Base-by-base conservation (phyloP, 257 asterid species). In the Ehretia macrophylla region DNA sequence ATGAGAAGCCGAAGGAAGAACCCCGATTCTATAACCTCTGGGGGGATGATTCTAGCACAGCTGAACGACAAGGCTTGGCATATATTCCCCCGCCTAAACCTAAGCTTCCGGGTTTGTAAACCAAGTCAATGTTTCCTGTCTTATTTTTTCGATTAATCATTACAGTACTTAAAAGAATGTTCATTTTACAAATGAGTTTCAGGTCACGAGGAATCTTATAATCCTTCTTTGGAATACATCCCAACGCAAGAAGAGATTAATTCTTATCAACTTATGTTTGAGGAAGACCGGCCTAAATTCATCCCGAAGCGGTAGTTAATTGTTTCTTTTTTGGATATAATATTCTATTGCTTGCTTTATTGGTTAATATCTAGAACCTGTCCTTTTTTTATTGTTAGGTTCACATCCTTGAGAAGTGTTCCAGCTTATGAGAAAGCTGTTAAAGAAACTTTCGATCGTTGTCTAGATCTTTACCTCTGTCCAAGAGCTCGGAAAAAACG, bases 161-260 rank as follows among this genome's bases (percentile, higher is more conserved):
- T n/a, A n/a, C 8, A 10, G 8, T 10, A 3, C 16, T 2, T 2
- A 42, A 42, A 60, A 61, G 67, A 22, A 45, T 56, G 44, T 67
- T 68, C 51, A 62, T 63, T 20, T 47, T 21, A 55, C 35, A 45
- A 22, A 64, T 40, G 56, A 53, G 22, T 75, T 77, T 76, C 81
- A 93, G 99, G 99, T 60, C 97, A 93, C 14, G 99, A 86, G 68
- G 96, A 89, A 72, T 89, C 99, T 52, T 93, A 81, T 73, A 86
- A 83, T 71, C 99, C 99, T 66, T 85, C 99, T 54, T 66, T 68
- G 53, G 99, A 93, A 64, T 93, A 93, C 75, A 83, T 93, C 64
- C 99, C 94, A 47, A 75, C 97, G 11, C 91, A 78, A 71, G 99
- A 93, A 67, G 99, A 93, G 76, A 72, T 89, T 20, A 80, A 86